Base-by-base conservation (phyloP, 1,284 basidiomycete genomes). In the Rhodofomes roseus region DNA sequence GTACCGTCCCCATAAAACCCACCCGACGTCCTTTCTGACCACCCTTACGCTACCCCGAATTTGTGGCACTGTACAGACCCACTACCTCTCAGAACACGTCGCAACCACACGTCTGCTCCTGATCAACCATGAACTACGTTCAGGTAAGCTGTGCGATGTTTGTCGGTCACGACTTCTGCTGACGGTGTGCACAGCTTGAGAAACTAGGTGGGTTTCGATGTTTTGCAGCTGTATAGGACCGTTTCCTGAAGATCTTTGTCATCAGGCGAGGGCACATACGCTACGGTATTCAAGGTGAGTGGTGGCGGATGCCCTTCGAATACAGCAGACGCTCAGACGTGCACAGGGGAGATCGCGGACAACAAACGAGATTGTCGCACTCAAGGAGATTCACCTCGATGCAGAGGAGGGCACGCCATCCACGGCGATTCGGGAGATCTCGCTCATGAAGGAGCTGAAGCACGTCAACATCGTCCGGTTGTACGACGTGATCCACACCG, bases 401-500 rank as follows among this genome's bases (percentile, higher is more conserved):
- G 92, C 95, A 7, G 94, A 97, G 73, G 94, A 97, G 76, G 94
- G 94, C 48, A 97, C 94, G 0, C 95, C 94, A 39, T 95, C 93
- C 11, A 97, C 94, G 25, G 94, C 94, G 55, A 97, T 97, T 71
- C 90, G 94, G 54, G 94, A 97, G 78, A 96, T 97, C 67, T 95
- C 92, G 41, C 85, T 97, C 66, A 96, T 97, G 94, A 97, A 97
- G 75, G 94, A 97, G 73, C 86, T 97, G 70, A 94, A 95, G 73
- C 95, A 97, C 69, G 86, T 90, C 77, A 96, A 97, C 77, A 95
- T 96, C 68, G 92, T 95, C 70, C 93, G 96, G 68, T 86, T 99
- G 18, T 89, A 98, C 80, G 97, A 99, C 73, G 97, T 99, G 60
- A 98, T 99, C 63, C 96, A 98, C 74, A 97, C 94, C 22, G 95